Evolutionary conservation across 1,284 basidiomycete species (phyloP).

Genomic region (Stygiomarasmius scandens): DNA sequence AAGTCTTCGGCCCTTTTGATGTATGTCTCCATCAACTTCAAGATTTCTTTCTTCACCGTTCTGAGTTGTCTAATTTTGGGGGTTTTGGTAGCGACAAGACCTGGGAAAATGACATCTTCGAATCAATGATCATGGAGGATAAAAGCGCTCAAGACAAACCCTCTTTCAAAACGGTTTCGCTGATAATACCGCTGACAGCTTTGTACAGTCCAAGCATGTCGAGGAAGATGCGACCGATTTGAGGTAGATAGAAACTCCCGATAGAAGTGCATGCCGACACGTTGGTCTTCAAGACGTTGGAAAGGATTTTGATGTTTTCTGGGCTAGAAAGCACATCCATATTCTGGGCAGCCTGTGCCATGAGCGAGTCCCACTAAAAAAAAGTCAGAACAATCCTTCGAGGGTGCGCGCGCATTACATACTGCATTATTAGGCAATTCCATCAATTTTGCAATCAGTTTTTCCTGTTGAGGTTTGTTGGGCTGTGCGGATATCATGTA

Average conservation of each 20-base stretch:
- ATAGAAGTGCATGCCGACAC: slow-evolving; percentile 98
- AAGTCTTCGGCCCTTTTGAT: slow-evolving; percentile 96
- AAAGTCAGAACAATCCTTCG: slow-evolving; percentile 8
- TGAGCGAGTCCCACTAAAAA: slow-evolving; percentile 91
- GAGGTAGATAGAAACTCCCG: slow-evolving; percentile 95
- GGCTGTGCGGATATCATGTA: slow-evolving; percentile 99
- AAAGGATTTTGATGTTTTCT: slow-evolving; percentile 97
- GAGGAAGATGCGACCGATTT: slow-evolving; percentile 94
- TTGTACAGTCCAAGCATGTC: slow-evolving; percentile 99
- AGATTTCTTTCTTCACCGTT: slow-evolving; percentile 98
- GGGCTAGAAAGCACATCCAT: slow-evolving; percentile 90
- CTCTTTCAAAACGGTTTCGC: slow-evolving; percentile 87
- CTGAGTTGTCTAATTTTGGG: slow-evolving; percentile 94
- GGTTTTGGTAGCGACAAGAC: slow-evolving; percentile 93
- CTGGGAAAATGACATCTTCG: slow-evolving; percentile 40
- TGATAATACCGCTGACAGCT: slow-evolving; percentile 97
- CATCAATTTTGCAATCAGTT: slow-evolving; percentile 95
- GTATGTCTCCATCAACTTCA: slow-evolving; percentile 97
- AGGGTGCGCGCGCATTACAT: slow-evolving; percentile 30
- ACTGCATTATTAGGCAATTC: slow-evolving; percentile 96
- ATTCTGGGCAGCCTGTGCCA: slow-evolving; percentile 94
- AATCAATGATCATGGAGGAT: background rate
- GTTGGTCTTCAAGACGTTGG: slow-evolving; percentile 98
- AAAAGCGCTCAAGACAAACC: slow-evolving; percentile 49
- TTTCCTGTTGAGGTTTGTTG: slow-evolving; percentile 96